Percentiles rank a stretch among this genome's conserved stretches.
Conservation (phyloP, 495 filamentous ascomycete species). For the Neurospora pannonica region DNA sequence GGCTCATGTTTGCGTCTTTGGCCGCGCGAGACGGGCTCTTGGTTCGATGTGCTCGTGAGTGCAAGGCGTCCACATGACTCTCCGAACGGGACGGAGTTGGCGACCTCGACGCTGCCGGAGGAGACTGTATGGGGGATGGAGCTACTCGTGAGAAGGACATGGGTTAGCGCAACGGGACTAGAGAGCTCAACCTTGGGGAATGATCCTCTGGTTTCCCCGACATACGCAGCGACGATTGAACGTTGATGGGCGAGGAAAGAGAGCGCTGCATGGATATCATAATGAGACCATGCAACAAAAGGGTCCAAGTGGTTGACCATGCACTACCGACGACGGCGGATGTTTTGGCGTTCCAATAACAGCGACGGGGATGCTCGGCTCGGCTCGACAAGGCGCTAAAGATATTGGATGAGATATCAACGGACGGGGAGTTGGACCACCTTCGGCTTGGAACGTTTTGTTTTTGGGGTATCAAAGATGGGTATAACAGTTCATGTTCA, state of each 20-base stretch:
- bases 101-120: constrained; percentile 28
- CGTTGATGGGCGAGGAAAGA: constrained; percentile 41
- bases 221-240: constrained; percentile 43
- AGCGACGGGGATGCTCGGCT: neutral
- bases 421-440: neutral
- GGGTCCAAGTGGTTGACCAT: constrained; percentile 20
- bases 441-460: neutral
- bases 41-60: constrained; percentile 30
- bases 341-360: neutral
- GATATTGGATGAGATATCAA: neutral
- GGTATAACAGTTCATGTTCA: neutral
- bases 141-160: constrained; percentile 10
- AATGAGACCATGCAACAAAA: constrained; percentile 32
- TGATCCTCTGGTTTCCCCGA: constrained; percentile 15
- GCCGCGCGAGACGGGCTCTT: constrained; percentile 31
- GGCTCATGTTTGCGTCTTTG: constrained; percentile 25
- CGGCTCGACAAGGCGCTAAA: neutral
- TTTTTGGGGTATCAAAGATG: neutral
- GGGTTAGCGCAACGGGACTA: neutral
- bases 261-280: constrained; percentile 49
- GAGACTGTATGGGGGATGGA: constrained; percentile 14
- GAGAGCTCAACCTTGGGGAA: neutral
- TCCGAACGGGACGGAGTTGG: constrained; percentile 35
- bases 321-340: constrained; percentile 12
- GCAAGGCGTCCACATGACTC: constrained; percentile 33